A percentile compares a stretch with the other conserved stretches of the same genome.
These are phyloP conservation scores for Graphiopsis chlorocephala DNA, from an alignment of 2,329 filamentous ascomycete genomes.

Conservation along the genomic window DNA sequence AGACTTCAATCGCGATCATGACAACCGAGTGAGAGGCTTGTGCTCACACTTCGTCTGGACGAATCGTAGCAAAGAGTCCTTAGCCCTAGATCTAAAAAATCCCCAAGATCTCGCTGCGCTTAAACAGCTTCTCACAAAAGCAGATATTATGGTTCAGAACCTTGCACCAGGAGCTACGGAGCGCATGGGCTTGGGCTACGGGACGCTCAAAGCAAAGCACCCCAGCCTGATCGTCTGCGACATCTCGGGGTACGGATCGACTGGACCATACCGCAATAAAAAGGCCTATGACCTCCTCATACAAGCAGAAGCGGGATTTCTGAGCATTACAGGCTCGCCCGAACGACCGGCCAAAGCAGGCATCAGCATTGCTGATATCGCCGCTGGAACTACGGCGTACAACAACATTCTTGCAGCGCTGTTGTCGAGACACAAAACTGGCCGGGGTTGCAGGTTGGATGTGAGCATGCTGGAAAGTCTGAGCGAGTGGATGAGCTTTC, in stretches of 20 bases:
- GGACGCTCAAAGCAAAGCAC: constrained; percentile 42
- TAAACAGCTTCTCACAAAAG: constrained; percentile 43
- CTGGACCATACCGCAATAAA: constrained; percentile 53
- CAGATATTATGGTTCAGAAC: constrained; percentile 56
- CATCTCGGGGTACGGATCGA: constrained; percentile 53
- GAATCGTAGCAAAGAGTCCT: constrained; percentile 54
- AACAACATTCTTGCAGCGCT: constrained; percentile 52
- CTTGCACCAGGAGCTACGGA: constrained; percentile 51
- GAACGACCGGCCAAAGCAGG: constrained; percentile 50
- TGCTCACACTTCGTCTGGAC: constrained; percentile 57
- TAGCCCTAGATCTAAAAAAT: constrained; percentile 51
- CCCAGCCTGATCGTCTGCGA: constrained; percentile 53
- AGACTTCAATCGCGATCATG: constrained; percentile 54
- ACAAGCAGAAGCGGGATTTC: constrained; percentile 54
- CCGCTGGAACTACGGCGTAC: constrained; percentile 54
- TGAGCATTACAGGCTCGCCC: constrained; percentile 50
- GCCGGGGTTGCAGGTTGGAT: constrained; percentile 49
- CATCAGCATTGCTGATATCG: constrained; percentile 55
- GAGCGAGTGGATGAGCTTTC: constrained; percentile 57
- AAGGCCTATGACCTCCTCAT: constrained; percentile 57
- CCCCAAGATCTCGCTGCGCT: constrained; percentile 43
- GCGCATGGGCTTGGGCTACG: constrained; percentile 49
- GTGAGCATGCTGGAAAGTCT: constrained; percentile 57
- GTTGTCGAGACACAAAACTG: constrained; percentile 44
- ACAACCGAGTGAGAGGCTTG: constrained; percentile 49